A percentile compares a stretch with the other conserved stretches of the same genome.
Evolutionary conservation across 2,329 filamentous ascomycete genomes (phyloP).

Genomic region (Colletotrichum sp.): DNA sequence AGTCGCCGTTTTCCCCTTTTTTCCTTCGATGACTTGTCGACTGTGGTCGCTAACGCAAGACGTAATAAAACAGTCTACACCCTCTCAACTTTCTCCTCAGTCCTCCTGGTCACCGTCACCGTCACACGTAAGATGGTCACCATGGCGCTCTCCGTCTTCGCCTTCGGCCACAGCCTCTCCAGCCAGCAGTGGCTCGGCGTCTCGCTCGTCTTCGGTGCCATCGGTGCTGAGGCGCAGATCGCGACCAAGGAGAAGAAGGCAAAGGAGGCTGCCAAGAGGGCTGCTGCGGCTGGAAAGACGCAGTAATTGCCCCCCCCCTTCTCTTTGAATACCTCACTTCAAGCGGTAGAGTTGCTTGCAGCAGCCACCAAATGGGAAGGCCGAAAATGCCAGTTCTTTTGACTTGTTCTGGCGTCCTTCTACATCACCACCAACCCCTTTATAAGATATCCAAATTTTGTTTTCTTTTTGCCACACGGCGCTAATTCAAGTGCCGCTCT

Average conservation of each 20-base stretch:
- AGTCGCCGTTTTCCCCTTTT: slow-evolving; percentile 32
- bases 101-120: slow-evolving; percentile 93
- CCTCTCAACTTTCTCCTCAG: slow-evolving; percentile 86
- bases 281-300: slow-evolving; percentile 35
- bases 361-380: neutral
- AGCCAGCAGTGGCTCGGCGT: slow-evolving; percentile 96
- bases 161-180: slow-evolving; percentile 88
- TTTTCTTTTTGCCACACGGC: neutral
- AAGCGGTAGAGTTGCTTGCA: neutral
- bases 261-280: slow-evolving; percentile 71
- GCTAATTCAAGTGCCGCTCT: neutral
- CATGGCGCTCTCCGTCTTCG: slow-evolving; percentile 95
- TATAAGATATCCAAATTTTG: neutral
- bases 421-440: neutral
- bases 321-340: no score
- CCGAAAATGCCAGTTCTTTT: no score
- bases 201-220: slow-evolving; percentile 90
- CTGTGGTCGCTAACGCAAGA: neutral
- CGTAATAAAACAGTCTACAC: slow-evolving; percentile 71
- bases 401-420: no score
- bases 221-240: slow-evolving; percentile 88
- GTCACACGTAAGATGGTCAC: slow-evolving; percentile 99
- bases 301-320: slow-evolving; percentile 7
- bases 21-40: neutral
- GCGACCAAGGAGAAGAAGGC: slow-evolving; percentile 82